Evolutionary conservation across 768 basidiomycete genomes (phyloP), one percentile per base, ranked within the genome.

Genomic region (Lactarius trivialis): DNA sequence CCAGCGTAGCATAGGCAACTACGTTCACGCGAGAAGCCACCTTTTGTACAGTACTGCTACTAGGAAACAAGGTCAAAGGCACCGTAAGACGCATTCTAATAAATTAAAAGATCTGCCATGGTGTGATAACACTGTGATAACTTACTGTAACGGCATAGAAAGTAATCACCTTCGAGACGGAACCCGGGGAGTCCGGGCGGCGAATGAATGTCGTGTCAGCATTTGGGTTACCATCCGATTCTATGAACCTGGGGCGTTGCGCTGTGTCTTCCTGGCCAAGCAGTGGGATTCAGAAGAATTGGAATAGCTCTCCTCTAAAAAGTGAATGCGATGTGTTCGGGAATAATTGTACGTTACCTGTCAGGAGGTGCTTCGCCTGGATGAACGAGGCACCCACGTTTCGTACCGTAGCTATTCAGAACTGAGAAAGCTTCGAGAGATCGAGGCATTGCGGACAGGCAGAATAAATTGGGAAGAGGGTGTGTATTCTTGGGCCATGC

Each of bases 31-130:
- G 8, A 30, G 32, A 49, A 30, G 37, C 48, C 12, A 32, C 15
- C 26, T 54, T 26, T 37, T 37, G 34, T 39, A 43, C 36, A 49
- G n/a, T 33, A 8, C 11, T 14, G 24, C 21, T 8, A 6, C 21
- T 8, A 6, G 1, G 17, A 45, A 32, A 43, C 41, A 26, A 54
- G 61, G 61, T 53, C 14, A 57, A 37, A 19, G 56, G 9, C 24
- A 24, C 52, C 61, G 48, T 50, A 48, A 45, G 36, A 19, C 24
- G 34, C 30, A 37, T 21, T 49, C 49, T 33, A 53, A 45, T 53
- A 48, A 63, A 58, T 63, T 32, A 62, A 62, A 52, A 39, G 30
- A 21, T 58, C 61, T 52, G 32, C 17, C 11, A 39, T 34, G 17
- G 19, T 19, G 21, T 24, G 7, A 39, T 41, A 43, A 3, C 6